Evolutionary conservation across 495 filamentous ascomycete species (phyloP).

Genomic region (Aspergillus ellipticus): DNA sequence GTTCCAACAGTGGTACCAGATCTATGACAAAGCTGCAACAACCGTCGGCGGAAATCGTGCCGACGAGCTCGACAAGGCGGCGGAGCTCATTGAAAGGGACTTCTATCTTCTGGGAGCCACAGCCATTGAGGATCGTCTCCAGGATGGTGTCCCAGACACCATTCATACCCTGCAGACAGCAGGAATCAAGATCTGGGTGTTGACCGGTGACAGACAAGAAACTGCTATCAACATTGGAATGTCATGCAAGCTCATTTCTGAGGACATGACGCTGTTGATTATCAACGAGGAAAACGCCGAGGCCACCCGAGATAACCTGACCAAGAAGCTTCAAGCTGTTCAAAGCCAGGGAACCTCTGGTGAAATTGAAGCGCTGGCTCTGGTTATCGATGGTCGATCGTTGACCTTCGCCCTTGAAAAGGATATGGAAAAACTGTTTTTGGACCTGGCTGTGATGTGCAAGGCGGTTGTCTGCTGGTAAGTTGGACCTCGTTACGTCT

Average conservation of each 20-base stretch:
- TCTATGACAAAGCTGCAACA: slow-evolving; percentile 86
- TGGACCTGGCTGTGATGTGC: slow-evolving; percentile 91
- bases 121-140: slow-evolving; percentile 94
- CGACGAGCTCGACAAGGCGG: slow-evolving; percentile 95
- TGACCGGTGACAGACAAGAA: slow-evolving; percentile 97
- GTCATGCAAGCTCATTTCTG: slow-evolving; percentile 97
- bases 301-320: slow-evolving; percentile 77
- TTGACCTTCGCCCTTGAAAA: slow-evolving; percentile 92
- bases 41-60: slow-evolving; percentile 89
- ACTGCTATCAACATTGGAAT: slow-evolving; percentile 99
- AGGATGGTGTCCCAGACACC: slow-evolving; percentile 97
- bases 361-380: slow-evolving; percentile 82
- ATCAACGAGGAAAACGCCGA: slow-evolving; percentile 81
- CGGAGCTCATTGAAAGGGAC: slow-evolving; percentile 90
- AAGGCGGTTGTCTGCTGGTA: slow-evolving; percentile 98
- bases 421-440: slow-evolving; percentile 88
- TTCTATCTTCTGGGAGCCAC: slow-evolving; percentile 91
- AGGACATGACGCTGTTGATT: slow-evolving; percentile 97
- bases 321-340: slow-evolving; percentile 90
- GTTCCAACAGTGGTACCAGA: slow-evolving; percentile 79
- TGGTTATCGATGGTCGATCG: slow-evolving; percentile 96
- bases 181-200: slow-evolving; percentile 97
- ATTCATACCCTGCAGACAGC: slow-evolving; percentile 97
- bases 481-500: slow-evolving; percentile 17
- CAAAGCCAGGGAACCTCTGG: slow-evolving; percentile 67